Base-by-base conservation (phyloP, 2,329 filamentous ascomycete species). In the Clarireedia hainanense region DNA sequence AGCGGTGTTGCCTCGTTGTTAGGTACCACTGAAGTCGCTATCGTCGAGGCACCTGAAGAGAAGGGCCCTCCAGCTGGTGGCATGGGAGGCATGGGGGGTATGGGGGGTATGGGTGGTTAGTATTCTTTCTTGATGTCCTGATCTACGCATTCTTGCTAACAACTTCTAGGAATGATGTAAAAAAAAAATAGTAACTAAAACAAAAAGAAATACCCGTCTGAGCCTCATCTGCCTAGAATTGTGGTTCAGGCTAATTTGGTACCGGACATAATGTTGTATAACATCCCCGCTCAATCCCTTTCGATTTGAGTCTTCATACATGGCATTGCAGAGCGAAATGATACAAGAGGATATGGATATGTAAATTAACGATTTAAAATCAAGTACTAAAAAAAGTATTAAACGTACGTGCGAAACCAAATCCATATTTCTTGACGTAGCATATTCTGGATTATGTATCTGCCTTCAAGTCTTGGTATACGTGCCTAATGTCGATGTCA, bases 21-120 rank as follows among this genome's bases (percentile, higher is more conserved):
- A 60, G 94, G 94, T 71, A 99, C 94, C 63, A 99, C 94, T 59
- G 94, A 99, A 78, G 94, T 97, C 57, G 91, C 94, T 64, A 96
- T 99, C 62, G 91, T 96, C 51, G 94, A 99, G 73, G 94, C 92
- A 53, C 92, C 97, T 74, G 91, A 96, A 74, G 96, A 96, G 86
- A 81, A 83, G 67, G 76, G 80, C 59, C 75, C 78, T 61, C 71
- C 75, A 62, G 86, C 85, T 79, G 83, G 83, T 48, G 84, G 81
- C 24, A 72, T 75, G 61, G 86, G 85, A 78, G 83, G 82, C 64
- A 89, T 89, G 85, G 78, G 78, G 24, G 77, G 77, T 47, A 79
- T 83, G 80, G 80, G 79, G 9, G 79, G 78, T 30, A 64, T 64
- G 61, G 60, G 58, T 60, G 63, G 63, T 64, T 56, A 64, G 64